phyloP scores from a whole-genome alignment of 164 flowering plant genomes.

The Warburgia ugandensis region DNA sequence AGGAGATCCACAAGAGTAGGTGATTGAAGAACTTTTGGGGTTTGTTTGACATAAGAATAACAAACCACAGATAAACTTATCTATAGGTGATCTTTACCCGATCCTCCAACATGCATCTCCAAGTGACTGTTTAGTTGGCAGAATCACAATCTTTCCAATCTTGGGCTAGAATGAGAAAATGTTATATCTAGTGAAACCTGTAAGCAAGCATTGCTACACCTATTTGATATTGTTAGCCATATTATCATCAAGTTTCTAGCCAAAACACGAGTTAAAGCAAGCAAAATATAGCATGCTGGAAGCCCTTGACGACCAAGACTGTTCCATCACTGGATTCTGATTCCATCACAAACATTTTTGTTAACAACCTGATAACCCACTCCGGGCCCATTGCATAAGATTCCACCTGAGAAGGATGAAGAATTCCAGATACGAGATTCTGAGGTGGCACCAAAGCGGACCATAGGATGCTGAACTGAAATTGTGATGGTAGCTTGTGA shows the following conservation, averaged over 20 bases:
- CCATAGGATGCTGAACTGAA: constrained; percentile 31
- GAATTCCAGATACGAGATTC: constrained; percentile 22
- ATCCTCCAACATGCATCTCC: no score
- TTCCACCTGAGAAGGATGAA: constrained; percentile 26
- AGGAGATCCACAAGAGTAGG: no score
- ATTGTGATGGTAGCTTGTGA: constrained; percentile 21
- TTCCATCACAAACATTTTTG: constrained; percentile 7
- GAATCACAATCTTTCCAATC: constrained; percentile 25
- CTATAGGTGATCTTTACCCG: no score
- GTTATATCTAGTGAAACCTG: not conserved
- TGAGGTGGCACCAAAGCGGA: constrained; percentile 36
- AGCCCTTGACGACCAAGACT: constrained; percentile 23
- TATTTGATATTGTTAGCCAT: constrained; percentile 15
- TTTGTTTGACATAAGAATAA: no score
- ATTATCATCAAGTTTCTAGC: constrained; percentile 24
- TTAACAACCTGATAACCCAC: constrained; percentile 18
- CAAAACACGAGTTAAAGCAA: constrained; percentile 23
- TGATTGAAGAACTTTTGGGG: no score
- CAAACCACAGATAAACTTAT: no score
- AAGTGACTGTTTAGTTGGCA: no score
- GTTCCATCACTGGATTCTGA: constrained; percentile 37
- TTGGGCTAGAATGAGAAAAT: constrained; percentile 22
- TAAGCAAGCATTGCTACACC: constrained; percentile 5
- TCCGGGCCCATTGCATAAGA: constrained; percentile 21
- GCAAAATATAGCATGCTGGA: constrained; percentile 18